A percentile compares a stretch with the other conserved stretches of the same genome.
Conservation (phyloP, 179 eudicot species). For the Heliamphora pulchella region DNA sequence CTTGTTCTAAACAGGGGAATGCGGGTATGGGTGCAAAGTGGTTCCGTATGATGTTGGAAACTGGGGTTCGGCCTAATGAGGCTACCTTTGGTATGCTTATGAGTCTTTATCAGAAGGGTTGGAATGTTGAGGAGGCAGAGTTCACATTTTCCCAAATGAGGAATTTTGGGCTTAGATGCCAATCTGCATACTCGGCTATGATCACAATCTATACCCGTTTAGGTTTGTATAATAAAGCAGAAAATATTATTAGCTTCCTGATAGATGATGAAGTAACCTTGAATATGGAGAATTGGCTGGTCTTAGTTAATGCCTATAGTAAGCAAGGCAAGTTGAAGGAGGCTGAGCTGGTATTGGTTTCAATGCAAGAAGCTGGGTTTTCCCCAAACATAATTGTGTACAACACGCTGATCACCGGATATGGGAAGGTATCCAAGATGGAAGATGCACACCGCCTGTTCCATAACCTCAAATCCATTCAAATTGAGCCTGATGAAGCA, state of each 20-base stretch:
- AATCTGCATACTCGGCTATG: constrained; percentile 88
- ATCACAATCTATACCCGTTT: constrained; percentile 79
- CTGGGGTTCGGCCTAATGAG: constrained; percentile 60
- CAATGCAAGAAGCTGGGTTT: constrained; percentile 60
- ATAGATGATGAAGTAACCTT: constrained; percentile 45
- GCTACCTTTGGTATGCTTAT: constrained; percentile 96
- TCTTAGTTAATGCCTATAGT: constrained; percentile 75
- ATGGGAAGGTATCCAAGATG: constrained; percentile 68
- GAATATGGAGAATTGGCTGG: constrained; percentile 84
- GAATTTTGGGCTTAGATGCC: constrained; percentile 42
- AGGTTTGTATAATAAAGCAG: constrained; percentile 65
- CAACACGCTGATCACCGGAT: constrained; percentile 78
- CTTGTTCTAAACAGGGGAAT: constrained; percentile 63
- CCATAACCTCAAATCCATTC: constrained; percentile 35
- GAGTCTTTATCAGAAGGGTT: constrained; percentile 71
- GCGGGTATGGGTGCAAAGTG: constrained; percentile 58
- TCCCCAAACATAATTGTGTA: constrained; percentile 69
- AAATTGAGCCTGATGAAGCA: constrained; percentile 74
- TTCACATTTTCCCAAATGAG: constrained; percentile 68
- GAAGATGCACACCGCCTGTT: constrained; percentile 49
- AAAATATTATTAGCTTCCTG: constrained; percentile 49
- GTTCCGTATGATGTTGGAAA: constrained; percentile 73
- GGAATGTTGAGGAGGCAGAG: constrained; percentile 72
- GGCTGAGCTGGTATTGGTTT: constrained; percentile 50
- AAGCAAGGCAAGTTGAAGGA: constrained; percentile 76